phyloP scores from a whole-genome alignment of 2,329 filamentous ascomycete genomes.

The Monosporascus sp. region DNA sequence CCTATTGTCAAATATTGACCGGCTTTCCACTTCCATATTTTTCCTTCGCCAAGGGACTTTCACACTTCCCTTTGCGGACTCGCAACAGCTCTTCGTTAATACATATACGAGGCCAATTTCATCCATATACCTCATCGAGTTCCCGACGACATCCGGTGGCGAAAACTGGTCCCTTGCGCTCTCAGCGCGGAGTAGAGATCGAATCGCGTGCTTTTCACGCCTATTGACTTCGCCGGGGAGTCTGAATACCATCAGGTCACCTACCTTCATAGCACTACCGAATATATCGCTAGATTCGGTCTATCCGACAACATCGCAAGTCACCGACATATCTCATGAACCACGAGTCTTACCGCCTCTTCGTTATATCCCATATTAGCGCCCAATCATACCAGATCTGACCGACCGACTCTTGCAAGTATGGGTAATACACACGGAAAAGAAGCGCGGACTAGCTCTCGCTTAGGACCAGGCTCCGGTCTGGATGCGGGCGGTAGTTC shows the following conservation, averaged over 20 bases:
- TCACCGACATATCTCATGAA: not conserved
- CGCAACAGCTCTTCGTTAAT: not conserved
- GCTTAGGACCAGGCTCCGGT: constrained; percentile 8
- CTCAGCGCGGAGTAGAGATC: too few species aligned
- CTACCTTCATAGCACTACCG: too few species aligned
- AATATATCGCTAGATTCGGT: too few species aligned
- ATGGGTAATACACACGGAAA: constrained; percentile 24
- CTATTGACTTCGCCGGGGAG: too few species aligned
- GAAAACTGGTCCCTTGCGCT: too few species aligned
- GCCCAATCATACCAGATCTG: not conserved
- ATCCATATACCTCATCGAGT: too few species aligned
- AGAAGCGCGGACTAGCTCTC: constrained; percentile 15
- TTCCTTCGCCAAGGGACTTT: not conserved
- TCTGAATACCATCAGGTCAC: too few species aligned
- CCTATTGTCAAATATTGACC: not conserved
- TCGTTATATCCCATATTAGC: not conserved
- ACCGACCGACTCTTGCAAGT: not conserved
- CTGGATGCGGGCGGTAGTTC: constrained; percentile 16
- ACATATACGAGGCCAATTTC: not conserved
- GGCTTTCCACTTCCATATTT: not conserved
- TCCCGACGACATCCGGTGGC: too few species aligned
- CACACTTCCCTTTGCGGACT: not conserved
- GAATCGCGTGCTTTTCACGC: too few species aligned
- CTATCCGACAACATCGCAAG: not conserved
- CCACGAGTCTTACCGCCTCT: not conserved